Conservation (phyloP, 2,329 filamentous ascomycete genomes). For the Fusarium armeniacum region DNA sequence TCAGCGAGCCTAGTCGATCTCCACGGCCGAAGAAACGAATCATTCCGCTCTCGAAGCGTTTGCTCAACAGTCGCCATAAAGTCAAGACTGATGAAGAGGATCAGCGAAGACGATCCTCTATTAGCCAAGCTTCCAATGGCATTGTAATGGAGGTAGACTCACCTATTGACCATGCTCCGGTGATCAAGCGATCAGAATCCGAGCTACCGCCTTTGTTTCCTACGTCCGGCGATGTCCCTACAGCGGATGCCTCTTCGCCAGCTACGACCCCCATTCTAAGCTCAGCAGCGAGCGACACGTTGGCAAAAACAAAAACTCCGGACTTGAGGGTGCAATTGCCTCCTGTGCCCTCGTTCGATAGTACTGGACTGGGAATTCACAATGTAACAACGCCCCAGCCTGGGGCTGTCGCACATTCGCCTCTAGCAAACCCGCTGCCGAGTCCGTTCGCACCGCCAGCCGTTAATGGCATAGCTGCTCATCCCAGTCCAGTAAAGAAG, state of each 20-base stretch:
- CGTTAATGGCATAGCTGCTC: slow-evolving; percentile 61
- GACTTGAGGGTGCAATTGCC: slow-evolving; percentile 70
- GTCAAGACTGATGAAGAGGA: slow-evolving; percentile 59
- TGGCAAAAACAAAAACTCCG: slow-evolving; percentile 58
- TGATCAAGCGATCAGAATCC: slow-evolving; percentile 33
- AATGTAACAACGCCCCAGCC: slow-evolving; percentile 63
- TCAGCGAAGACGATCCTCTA: slow-evolving; percentile 48
- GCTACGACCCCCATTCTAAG: slow-evolving; percentile 41
- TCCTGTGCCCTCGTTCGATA: slow-evolving; percentile 66
- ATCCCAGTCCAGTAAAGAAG: slow-evolving; percentile 75
- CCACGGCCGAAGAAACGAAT: slow-evolving; percentile 63
- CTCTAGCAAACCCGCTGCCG: slow-evolving; percentile 60
- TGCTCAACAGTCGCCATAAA: slow-evolving; percentile 64
- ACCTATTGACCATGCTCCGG: slow-evolving; percentile 52
- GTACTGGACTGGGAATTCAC: slow-evolving; percentile 53
- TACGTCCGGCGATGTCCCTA: slow-evolving; percentile 45
- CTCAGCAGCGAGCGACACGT: slow-evolving; percentile 33
- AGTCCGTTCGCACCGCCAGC: slow-evolving; percentile 60
- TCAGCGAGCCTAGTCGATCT: slow-evolving; percentile 56
- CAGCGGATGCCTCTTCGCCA: slow-evolving; percentile 54
- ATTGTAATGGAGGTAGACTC: slow-evolving; percentile 60
- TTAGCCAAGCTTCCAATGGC: slow-evolving; percentile 48
- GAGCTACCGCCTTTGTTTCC: slow-evolving; percentile 48
- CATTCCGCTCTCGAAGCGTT: slow-evolving; percentile 66
- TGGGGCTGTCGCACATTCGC: slow-evolving; percentile 63